These are phyloP conservation scores for Ascochyta lentis DNA, from an alignment of 2,329 filamentous ascomycete genomes.

Conservation along the genomic window DNA sequence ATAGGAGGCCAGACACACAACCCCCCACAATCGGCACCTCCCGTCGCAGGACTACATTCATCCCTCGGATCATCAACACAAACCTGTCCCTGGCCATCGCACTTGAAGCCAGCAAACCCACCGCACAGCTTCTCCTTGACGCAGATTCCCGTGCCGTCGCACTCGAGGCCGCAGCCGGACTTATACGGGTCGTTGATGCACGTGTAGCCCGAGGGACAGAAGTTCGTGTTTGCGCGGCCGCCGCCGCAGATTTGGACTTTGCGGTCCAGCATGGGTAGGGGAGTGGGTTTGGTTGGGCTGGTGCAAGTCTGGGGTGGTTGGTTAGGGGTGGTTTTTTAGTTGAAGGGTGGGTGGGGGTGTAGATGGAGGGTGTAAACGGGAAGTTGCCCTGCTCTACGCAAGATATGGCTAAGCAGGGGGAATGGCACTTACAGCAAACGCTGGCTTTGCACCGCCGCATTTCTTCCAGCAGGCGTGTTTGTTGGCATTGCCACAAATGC, in stretches of 20 bases:
- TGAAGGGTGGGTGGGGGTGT: background rate
- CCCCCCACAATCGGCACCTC: constrained; percentile 54
- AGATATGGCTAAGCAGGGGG: background rate
- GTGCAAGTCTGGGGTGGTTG: background rate
- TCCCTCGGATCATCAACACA: constrained; percentile 56
- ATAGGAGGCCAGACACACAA: constrained; percentile 46
- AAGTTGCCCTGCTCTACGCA: background rate
- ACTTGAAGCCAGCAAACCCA: constrained; percentile 49
- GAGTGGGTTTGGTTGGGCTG: background rate
- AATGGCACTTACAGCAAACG: constrained; percentile 8
- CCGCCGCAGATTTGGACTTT: constrained; percentile 35
- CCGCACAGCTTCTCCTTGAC: constrained; percentile 49
- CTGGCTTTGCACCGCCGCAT: constrained; percentile 35
- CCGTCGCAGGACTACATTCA: constrained; percentile 48
- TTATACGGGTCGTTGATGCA: constrained; percentile 44
- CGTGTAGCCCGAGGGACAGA: constrained; percentile 17
- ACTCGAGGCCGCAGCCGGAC: constrained; percentile 41
- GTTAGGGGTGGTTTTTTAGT: background rate
- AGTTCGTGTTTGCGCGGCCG: constrained; percentile 20
- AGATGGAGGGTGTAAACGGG: background rate
- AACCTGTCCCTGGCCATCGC: constrained; percentile 37
- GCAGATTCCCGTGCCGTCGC: constrained; percentile 45
- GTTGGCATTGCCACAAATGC: constrained; percentile 36
- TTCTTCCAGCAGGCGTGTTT: constrained; percentile 28
- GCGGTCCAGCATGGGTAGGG: background rate